Conservation (phyloP, 2,329 filamentous ascomycete species). For the Trichoderma afroharzianum region DNA sequence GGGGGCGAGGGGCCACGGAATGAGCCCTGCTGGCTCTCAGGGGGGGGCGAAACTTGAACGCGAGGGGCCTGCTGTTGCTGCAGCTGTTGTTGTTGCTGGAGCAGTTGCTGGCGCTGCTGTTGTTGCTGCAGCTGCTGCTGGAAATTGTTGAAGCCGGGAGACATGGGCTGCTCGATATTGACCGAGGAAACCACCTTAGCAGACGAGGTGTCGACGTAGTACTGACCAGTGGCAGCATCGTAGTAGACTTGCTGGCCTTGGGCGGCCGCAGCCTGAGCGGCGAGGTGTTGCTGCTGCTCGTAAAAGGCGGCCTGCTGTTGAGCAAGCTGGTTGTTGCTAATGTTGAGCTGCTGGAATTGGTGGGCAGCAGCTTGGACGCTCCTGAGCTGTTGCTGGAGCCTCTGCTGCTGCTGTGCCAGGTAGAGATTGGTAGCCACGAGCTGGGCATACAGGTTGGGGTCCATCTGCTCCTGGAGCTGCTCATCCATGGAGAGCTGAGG, state of each 20-base stretch:
- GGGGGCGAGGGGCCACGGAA: slow-evolving; percentile 64
- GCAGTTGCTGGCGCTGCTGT: slow-evolving; percentile 29
- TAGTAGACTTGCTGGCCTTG: slow-evolving; percentile 78
- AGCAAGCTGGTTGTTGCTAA: slow-evolving; percentile 51
- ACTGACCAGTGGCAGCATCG: slow-evolving; percentile 83
- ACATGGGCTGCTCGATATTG: slow-evolving; percentile 43
- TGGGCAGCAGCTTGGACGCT: slow-evolving; percentile 78
- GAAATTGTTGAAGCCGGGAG: slow-evolving; percentile 31
- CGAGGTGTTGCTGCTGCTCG: slow-evolving; percentile 35
- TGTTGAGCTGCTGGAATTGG: slow-evolving; percentile 73
- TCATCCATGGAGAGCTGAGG: slow-evolving; percentile 74
- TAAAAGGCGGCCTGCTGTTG: slow-evolving; percentile 39
- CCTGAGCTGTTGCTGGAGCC: slow-evolving; percentile 87
- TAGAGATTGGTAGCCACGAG: slow-evolving; percentile 88
- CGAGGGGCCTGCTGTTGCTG: slow-evolving; percentile 57
- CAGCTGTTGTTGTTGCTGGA: slow-evolving; percentile 21
- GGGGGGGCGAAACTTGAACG: slow-evolving; percentile 78
- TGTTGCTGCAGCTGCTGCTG: slow-evolving; percentile 38
- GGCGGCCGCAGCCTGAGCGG: slow-evolving; percentile 35
- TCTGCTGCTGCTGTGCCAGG: slow-evolving; percentile 90
- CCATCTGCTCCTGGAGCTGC: slow-evolving; percentile 69
- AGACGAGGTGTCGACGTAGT: slow-evolving; percentile 68
- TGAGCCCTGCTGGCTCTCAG: slow-evolving; percentile 50
- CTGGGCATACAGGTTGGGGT: slow-evolving; percentile 82
- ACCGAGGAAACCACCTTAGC: slow-evolving; percentile 42